Conservation (phyloP, 2,329 filamentous ascomycete genomes). For the Penicillium polonicum region DNA sequence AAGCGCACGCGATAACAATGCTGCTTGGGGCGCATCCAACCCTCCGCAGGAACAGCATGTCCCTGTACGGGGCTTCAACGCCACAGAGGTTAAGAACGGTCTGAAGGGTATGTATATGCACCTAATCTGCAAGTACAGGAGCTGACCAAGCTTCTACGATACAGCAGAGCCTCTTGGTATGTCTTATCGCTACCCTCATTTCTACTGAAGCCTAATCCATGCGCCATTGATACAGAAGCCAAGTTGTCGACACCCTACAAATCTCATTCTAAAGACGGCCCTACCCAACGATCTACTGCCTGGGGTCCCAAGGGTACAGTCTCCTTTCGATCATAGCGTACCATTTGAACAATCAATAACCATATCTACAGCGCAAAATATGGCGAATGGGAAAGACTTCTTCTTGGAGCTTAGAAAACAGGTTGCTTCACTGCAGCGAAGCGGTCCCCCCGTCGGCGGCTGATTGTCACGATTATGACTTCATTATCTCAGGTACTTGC, state of each 20-base stretch:
- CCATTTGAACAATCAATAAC: constrained; percentile 6
- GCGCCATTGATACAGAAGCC: constrained; percentile 27
- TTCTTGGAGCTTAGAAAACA: constrained; percentile 52
- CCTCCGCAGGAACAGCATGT: constrained; percentile 41
- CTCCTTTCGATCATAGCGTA: constrained; percentile 7
- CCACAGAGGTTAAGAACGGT: constrained; percentile 41
- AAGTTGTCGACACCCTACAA: constrained; percentile 41
- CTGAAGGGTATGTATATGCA: constrained; percentile 37
- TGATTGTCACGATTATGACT: constrained; percentile 24
- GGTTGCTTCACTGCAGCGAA: constrained; percentile 42
- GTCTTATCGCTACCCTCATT: background rate
- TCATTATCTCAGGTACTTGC: constrained; percentile 14
- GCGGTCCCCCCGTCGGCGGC: constrained; percentile 36
- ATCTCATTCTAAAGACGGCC: constrained; percentile 36
- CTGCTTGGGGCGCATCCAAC: constrained; percentile 31
- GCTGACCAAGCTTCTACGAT: constrained; percentile 9
- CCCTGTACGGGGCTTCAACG: constrained; percentile 47
- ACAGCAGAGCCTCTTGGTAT: constrained; percentile 34
- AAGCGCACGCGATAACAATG: constrained; percentile 32
- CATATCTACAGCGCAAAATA: constrained; percentile 42
- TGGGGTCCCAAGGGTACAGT: constrained; percentile 48
- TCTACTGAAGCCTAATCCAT: constrained; percentile 2
- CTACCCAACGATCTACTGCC: constrained; percentile 38
- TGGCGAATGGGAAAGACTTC: constrained; percentile 52
- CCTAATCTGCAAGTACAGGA: background rate